These are phyloP conservation scores for Peronospora belbahrii DNA, from an alignment of 352 stramenopile genomes.

Conservation along the genomic window DNA sequence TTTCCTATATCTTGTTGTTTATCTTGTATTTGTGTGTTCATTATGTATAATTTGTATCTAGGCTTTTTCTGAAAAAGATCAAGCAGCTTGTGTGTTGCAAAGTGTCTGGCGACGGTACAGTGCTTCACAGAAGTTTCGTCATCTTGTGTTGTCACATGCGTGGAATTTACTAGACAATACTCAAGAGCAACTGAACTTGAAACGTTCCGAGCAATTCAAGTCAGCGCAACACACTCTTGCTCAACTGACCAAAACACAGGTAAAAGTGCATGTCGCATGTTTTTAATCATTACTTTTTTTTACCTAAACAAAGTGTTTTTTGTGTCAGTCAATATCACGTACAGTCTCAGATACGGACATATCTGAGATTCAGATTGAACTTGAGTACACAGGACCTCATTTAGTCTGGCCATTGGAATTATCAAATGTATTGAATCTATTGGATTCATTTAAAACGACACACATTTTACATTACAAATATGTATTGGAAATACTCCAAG, in stretches of 20 bases:
- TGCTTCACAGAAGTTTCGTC: conserved; percentile 74
- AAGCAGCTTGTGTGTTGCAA: conserved; percentile 69
- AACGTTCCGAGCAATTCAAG: conserved; percentile 81
- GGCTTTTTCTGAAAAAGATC: conserved; percentile 71
- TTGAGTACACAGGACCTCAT: conserved; percentile 69
- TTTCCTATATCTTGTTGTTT: neutral
- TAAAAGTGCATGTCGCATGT: conserved; percentile 4
- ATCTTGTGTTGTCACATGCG: conserved; percentile 69
- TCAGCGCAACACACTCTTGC: conserved; percentile 72
- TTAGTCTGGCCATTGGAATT: conserved; percentile 82
- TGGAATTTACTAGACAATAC: conserved; percentile 89
- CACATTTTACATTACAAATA: conserved; percentile 88
- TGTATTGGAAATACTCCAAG: conserved; percentile 78
- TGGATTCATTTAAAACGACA: conserved; percentile 89
- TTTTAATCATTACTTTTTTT: no score
- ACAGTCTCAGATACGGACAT: conserved; percentile 53
- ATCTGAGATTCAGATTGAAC: conserved; percentile 36
- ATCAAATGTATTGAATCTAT: conserved; percentile 78
- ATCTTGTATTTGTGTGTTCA: neutral
- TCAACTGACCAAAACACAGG: conserved; percentile 63
- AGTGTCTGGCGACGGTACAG: conserved; percentile 61
- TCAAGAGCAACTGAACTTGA: conserved; percentile 85
- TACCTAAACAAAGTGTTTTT: no score
- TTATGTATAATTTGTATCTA: no score
- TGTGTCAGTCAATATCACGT: conserved; percentile 32